Evolutionary conservation across 2,329 filamentous ascomycete genomes (phyloP), one percentile per base, ranked within the genome.

Genomic region (Biscogniauxia sp.): DNA sequence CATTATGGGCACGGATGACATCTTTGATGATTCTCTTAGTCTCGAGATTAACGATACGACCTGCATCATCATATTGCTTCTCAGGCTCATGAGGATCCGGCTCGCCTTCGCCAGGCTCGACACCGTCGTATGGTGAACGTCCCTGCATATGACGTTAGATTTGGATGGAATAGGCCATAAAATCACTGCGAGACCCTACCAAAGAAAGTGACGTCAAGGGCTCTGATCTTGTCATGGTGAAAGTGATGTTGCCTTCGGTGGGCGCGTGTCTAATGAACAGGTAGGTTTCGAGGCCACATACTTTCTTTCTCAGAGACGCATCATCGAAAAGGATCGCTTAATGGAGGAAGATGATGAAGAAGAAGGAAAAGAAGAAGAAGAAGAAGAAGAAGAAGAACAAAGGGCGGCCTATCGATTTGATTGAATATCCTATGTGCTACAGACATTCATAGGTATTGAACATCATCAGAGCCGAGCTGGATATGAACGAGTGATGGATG

Each of bases 1-100:
- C 84, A 64, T 87, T 87, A 67, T 87, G 84, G 9, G 84, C 80
- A 56, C 84, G 78, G 25, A 87, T 83, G 32, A 86, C 80, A 60
- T 84, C 81, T 54, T 80, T 79, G 64, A 85, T 86, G 63, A 85
- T 79, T 13, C 76, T 75, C 67, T 81, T 83, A 1, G 83, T 85
- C 56, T 81, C 78, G 0, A 78, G 78, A 64, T 87, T 87, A 55
- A 84, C 68, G 3, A 84, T 82, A 9, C 84, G 82, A 15, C 84
- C 84, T 37, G 82, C 79, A 50, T 79, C 77, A 64, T 87, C 84
- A 66, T 83, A 86, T 53, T 80, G 72, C 69, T 85, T 84, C 1
- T 69, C 61, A 4, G 78, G 78, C 49, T 77, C 75, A 17, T 74
- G 74, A 41, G 73, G 66, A 53, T 80, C 75, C 1, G 73, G 73